Percentiles rank a stretch among this genome's conserved stretches.
These are phyloP conservation scores for Plasmopara muralis DNA, from an alignment of 352 stramenopile species.

Conservation along the genomic window DNA sequence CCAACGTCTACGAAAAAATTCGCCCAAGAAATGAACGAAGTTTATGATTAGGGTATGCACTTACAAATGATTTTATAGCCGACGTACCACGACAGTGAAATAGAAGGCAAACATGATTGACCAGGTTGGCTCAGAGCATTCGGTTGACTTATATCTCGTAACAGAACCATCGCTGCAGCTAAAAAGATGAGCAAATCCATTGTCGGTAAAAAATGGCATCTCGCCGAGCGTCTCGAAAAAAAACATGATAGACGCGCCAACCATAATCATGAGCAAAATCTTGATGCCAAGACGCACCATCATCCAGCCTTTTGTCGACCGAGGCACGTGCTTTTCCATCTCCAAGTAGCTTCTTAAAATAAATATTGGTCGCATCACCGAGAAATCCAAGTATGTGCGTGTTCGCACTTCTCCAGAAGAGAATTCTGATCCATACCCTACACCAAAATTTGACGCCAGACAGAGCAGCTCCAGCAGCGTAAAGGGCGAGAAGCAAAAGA, in stretches of 20 bases:
- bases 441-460: constrained; percentile 62
- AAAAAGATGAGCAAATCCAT: constrained; percentile 81
- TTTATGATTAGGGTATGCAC: constrained; percentile 3
- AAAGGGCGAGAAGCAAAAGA: constrained; percentile 68
- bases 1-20: constrained; percentile 49
- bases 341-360: constrained; percentile 78
- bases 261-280: constrained; percentile 79
- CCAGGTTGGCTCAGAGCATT: constrained; percentile 63
- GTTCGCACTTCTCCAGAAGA: constrained; percentile 45
- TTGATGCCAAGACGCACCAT: constrained; percentile 72
- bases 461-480: constrained; percentile 72
- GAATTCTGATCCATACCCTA: constrained; percentile 67
- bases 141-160: constrained; percentile 35
- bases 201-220: constrained; percentile 66
- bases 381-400: constrained; percentile 81
- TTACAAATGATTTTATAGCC: background rate
- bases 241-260: constrained; percentile 76
- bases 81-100: constrained; percentile 79
- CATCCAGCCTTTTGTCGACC: constrained; percentile 72
- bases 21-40: background rate
- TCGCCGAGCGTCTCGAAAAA: constrained; percentile 85
- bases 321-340: constrained; percentile 72
- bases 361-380: constrained; percentile 76
- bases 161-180: constrained; percentile 54
- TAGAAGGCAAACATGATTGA: constrained; percentile 88